A percentile compares a stretch with the other conserved stretches of the same genome.
phyloP scores from a whole-genome alignment of 129 eudicot genomes.

The Saussurea involucrata region DNA sequence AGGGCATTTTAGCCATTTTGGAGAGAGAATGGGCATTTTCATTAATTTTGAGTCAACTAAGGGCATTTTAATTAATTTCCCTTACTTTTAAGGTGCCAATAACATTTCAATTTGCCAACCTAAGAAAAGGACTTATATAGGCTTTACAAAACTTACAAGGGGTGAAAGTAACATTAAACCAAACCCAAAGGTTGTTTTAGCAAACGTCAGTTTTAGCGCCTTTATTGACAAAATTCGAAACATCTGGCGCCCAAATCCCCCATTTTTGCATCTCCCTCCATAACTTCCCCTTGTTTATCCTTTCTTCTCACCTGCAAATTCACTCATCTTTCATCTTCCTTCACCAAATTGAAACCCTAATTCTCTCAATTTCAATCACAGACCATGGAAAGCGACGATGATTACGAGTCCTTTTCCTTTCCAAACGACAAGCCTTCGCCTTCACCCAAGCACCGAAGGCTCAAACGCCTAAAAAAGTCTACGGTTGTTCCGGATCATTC shows the following conservation, averaged over 20 bases:
- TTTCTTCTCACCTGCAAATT: neutral
- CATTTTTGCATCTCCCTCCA: constrained; percentile 14
- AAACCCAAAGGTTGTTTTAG: neutral
- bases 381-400: constrained; percentile 76
- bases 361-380: neutral
- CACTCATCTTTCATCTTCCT: neutral
- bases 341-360: constrained; percentile 8
- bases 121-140: neutral
- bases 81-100: no score
- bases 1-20: no score
- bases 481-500: constrained; percentile 8
- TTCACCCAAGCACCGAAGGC: constrained; percentile 41
- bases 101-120: neutral
- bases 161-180: neutral
- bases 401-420: constrained; percentile 48
- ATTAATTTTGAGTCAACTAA: no score
- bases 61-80: no score
- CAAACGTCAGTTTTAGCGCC: constrained; percentile 20
- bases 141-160: neutral
- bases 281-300: neutral
- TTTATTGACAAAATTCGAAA: constrained; percentile 18
- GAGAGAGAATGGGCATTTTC: no score
- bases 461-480: constrained; percentile 62
- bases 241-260: constrained; percentile 42
- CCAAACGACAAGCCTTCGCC: constrained; percentile 28